These are phyloP conservation scores for Trifolium repens DNA, from an alignment of 306 rosid species.

Conservation along the genomic window DNA sequence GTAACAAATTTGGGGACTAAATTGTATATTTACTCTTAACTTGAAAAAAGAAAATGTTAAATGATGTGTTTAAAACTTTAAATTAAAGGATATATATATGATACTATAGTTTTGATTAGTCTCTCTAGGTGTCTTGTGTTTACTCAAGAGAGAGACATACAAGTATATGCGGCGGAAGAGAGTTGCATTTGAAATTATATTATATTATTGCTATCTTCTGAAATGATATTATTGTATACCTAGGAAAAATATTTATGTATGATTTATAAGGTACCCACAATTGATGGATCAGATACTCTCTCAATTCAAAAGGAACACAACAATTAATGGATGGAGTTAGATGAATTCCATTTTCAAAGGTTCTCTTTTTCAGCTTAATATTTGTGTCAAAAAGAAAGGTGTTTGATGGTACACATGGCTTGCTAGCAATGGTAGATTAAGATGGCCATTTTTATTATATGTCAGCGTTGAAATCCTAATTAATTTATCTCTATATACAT, in stretches of 20 bases:
- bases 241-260: slow-evolving; percentile 22
- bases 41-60: too few species aligned
- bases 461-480: slow-evolving; percentile 50
- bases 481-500: background rate
- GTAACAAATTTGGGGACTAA: too few species aligned
- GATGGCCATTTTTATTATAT: slow-evolving; percentile 12
- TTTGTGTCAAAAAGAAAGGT: slow-evolving; percentile 12
- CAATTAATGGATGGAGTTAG: slow-evolving; percentile 45
- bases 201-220: background rate
- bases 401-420: slow-evolving; percentile 49
- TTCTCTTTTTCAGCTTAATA: slow-evolving; percentile 37
- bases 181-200: slow-evolving; percentile 32
- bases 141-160: background rate
- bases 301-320: slow-evolving; percentile 48
- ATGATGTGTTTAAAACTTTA: too few species aligned
- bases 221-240: slow-evolving; percentile 1
- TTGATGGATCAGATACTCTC: slow-evolving; percentile 57
- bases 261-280: slow-evolving; percentile 47
- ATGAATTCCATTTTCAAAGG: slow-evolving; percentile 48
- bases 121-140: slow-evolving; percentile 25
- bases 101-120: background rate
- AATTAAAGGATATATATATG: too few species aligned
- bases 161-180: slow-evolving; percentile 48
- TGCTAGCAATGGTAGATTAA: slow-evolving; percentile 39
- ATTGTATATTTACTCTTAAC: too few species aligned